Percentiles rank a stretch among this genome's conserved stretches.
Evolutionary conservation across 164 flowering plant genomes (phyloP).

Genomic region (Stephania yunnanensis): DNA sequence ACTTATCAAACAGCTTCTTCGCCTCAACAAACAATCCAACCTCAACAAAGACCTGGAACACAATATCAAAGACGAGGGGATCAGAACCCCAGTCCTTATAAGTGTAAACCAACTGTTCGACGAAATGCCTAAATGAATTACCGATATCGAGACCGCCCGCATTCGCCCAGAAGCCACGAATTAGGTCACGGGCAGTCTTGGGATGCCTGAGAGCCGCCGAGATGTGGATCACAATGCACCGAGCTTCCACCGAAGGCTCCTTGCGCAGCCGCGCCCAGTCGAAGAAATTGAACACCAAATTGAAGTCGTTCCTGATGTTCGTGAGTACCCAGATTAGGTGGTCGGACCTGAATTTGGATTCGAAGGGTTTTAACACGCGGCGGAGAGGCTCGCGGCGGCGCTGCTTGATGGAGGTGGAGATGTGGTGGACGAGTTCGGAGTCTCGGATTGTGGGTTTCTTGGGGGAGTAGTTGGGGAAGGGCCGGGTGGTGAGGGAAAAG

Average conservation of each 20-base stretch:
- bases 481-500: conserved; percentile 12
- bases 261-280: conserved; percentile 23
- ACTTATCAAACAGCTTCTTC: conserved; percentile 19
- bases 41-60: conserved; percentile 25
- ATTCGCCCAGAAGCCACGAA: conserved; percentile 15
- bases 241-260: conserved; percentile 20
- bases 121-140: conserved; percentile 16
- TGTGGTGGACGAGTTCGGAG: conserved; percentile 23
- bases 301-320: conserved; percentile 20
- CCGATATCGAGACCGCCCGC: conserved; percentile 5
- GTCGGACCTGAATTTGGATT: conserved; percentile 19
- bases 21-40: conserved; percentile 22
- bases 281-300: conserved; percentile 21
- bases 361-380: conserved; percentile 24
- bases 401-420: conserved; percentile 27
- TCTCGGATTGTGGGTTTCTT: conserved; percentile 27
- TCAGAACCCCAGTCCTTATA: conserved; percentile 33
- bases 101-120: conserved; percentile 28
- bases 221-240: conserved; percentile 23
- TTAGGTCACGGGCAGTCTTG: conserved; percentile 16
- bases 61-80: conserved; percentile 25
- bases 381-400: conserved; percentile 26
- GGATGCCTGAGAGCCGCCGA: conserved; percentile 21
- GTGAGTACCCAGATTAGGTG: conserved; percentile 26
- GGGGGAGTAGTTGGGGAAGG: conserved; percentile 32